Evolutionary conservation across 495 filamentous ascomycete genomes (phyloP).

Genomic region (Margaritispora aquatica): DNA sequence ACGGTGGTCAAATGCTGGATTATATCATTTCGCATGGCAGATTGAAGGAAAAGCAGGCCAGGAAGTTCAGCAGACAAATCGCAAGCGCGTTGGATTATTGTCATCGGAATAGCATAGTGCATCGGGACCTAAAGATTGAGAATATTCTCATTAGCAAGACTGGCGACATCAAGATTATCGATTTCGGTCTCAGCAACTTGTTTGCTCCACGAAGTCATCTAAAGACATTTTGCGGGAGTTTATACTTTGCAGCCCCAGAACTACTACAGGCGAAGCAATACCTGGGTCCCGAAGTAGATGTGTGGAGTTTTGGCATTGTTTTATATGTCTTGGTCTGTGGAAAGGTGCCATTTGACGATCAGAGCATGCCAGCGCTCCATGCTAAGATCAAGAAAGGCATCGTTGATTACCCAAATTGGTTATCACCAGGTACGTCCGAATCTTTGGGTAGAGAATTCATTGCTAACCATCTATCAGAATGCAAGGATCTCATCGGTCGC

Average conservation of each 20-base stretch:
- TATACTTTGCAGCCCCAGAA: conserved; percentile 97
- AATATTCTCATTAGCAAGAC: conserved; percentile 99
- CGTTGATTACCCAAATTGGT: conserved; percentile 93
- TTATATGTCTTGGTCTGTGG: conserved; percentile 96
- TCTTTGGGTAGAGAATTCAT: neutral
- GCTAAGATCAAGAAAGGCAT: conserved; percentile 97
- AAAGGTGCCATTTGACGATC: conserved; percentile 98
- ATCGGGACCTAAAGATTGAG: conserved; percentile 97
- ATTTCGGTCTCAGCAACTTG: conserved; percentile 96
- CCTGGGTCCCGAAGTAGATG: conserved; percentile 92
- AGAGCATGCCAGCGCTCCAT: conserved; percentile 98
- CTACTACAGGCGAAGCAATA: conserved; percentile 91
- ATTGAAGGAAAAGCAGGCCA: conserved; percentile 95
- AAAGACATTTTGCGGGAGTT: conserved; percentile 95
- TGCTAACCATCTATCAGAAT: conserved; percentile 46
- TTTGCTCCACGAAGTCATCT: conserved; percentile 83
- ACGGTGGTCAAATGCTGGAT: conserved; percentile 98
- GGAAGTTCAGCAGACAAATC: conserved; percentile 96
- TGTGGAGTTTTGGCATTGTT: conserved; percentile 99
- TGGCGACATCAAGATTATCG: conserved; percentile 99
- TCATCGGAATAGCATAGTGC: conserved; percentile 97
- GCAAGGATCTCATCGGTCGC: conserved; percentile 83
- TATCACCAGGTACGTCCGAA: conserved; percentile 67
- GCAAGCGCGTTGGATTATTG: conserved; percentile 98
- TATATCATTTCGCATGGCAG: conserved; percentile 99